Base-by-base conservation (phyloP, 163 green algal species). In the Chloroidium sp. region DNA sequence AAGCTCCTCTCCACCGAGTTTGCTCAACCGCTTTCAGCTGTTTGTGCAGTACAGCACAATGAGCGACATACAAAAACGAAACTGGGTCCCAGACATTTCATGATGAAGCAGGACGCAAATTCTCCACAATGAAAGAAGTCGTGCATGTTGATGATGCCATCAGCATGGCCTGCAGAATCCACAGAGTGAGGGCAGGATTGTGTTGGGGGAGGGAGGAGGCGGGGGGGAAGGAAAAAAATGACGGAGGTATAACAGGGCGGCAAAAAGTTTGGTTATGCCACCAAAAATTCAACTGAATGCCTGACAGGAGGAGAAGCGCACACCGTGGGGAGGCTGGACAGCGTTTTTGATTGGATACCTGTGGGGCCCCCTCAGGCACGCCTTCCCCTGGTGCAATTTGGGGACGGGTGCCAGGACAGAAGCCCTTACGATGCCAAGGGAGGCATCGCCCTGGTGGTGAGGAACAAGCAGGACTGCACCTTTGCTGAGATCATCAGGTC, bases 261-360 rank as follows among this genome's bases (percentile, higher is more conserved):
- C 36, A 36, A 36, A 36, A 36, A 36, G 36, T 36, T 36, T 36
- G 36, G 36, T 36, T 81, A 1, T 77, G 58, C 2, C 67, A 81
- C 69, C 4, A 74, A 59, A 59, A 59, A 2, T 67, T 68, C 12
- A 81, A 81, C 60, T 81, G 67, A 8, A 57, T 81, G 36, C 67
- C 78, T 59, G 61, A 76, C 68, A 67, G 76, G 1, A 67, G 76
- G 67, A 68, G 68, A 57, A 67, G 64, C 3, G 76, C 67, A 68
- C 62, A 36, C 13, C 61, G 74, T 75, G 57, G 79, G 77, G 64
- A 75, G 81, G 12, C 58, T 85, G 12, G 81, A 85, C 59, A 61
- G 69, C 59, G 62, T 58, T 2, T 85, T 80, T 77, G 81, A 78
- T 3, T 85, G 81, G 81, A 58, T 85, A 1, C 81, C 81, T 4